phyloP scores from a whole-genome alignment of 2,329 filamentous ascomycete species.

The Aureobasidium sp. region DNA sequence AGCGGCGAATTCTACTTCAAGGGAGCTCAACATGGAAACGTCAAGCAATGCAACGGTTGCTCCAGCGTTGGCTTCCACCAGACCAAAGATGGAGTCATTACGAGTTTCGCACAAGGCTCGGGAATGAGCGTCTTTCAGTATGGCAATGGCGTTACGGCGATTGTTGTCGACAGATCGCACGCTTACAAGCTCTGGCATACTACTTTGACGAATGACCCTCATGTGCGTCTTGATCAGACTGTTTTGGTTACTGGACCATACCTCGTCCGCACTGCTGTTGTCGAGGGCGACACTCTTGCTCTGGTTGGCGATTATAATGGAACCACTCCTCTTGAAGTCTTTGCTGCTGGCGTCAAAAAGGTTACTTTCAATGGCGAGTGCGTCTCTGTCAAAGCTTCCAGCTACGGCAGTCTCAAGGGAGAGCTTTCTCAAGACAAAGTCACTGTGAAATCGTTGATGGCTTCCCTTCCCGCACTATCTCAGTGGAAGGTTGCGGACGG shows the following conservation, averaged over 20 bases:
- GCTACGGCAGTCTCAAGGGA: conserved; percentile 34
- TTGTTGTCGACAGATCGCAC: conserved; percentile 46
- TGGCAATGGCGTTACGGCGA: conserved; percentile 44
- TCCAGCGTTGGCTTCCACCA: conserved; percentile 37
- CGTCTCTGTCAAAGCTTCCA: conserved; percentile 23
- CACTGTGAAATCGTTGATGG: conserved; percentile 20
- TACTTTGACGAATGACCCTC: conserved; percentile 40
- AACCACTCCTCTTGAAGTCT: conserved; percentile 34
- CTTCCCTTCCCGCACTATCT: conserved; percentile 34
- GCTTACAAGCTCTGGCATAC: conserved; percentile 54
- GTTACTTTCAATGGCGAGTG: conserved; percentile 35
- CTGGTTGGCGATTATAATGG: conserved; percentile 33
- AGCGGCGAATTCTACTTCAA: conserved; percentile 32
- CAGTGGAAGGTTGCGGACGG: conserved; percentile 44
- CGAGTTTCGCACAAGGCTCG: conserved; percentile 20
- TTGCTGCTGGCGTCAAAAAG: conserved; percentile 29
- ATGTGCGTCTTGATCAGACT: conserved; percentile 30
- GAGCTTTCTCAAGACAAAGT: conserved; percentile 21
- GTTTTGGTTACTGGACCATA: conserved; percentile 38
- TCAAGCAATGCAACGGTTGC: conserved; percentile 31
- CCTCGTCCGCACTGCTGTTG: conserved; percentile 30
- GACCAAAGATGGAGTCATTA: conserved; percentile 25
- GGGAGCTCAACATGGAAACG: conserved; percentile 17
- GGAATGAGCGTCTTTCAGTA: conserved; percentile 39
- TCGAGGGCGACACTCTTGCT: conserved; percentile 30